Percentiles rank a stretch among this genome's conserved stretches.
Evolutionary conservation across 1,284 basidiomycete species (phyloP).

Genomic region (Ganoderma leucocontextum): DNA sequence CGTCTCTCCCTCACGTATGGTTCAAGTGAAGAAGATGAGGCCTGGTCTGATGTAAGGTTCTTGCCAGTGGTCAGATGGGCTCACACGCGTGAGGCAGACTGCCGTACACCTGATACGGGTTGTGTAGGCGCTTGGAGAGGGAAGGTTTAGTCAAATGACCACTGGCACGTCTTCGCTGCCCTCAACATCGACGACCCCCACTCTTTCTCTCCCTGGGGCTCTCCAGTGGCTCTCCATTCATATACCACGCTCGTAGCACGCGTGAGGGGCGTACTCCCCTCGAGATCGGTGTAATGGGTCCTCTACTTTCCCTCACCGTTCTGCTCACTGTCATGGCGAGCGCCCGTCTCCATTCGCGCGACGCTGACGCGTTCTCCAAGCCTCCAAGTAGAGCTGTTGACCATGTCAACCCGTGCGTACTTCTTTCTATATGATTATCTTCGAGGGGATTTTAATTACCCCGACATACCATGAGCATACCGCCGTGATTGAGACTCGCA

Average conservation of each 20-base stretch:
- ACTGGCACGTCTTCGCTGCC: neutral
- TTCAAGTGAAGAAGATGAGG: no score
- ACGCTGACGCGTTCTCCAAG: conserved; percentile 18
- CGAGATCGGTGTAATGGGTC: neutral
- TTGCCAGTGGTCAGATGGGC: no score
- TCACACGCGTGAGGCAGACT: no score
- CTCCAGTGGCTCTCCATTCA: neutral
- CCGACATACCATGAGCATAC: no score
- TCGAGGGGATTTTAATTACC: neutral
- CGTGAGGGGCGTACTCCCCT: neutral
- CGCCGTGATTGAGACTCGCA: no score
- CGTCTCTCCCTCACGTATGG: no score
- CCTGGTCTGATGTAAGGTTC: no score
- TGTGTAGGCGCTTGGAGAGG: no score
- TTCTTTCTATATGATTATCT: neutral
- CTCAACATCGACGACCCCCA: neutral
- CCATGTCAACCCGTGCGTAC: conserved; percentile 60
- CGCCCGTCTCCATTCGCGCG: conserved; percentile 15
- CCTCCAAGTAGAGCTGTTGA: conserved; percentile 21
- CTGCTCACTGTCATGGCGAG: conserved; percentile 29
- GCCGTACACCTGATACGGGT: no score
- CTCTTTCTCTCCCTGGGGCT: neutral
- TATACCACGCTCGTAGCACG: neutral
- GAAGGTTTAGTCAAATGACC: conserved; percentile 3
- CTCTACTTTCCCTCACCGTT: neutral